These are phyloP conservation scores for Naganishia randhawae DNA, from an alignment of 768 basidiomycete genomes.

Conservation along the genomic window DNA sequence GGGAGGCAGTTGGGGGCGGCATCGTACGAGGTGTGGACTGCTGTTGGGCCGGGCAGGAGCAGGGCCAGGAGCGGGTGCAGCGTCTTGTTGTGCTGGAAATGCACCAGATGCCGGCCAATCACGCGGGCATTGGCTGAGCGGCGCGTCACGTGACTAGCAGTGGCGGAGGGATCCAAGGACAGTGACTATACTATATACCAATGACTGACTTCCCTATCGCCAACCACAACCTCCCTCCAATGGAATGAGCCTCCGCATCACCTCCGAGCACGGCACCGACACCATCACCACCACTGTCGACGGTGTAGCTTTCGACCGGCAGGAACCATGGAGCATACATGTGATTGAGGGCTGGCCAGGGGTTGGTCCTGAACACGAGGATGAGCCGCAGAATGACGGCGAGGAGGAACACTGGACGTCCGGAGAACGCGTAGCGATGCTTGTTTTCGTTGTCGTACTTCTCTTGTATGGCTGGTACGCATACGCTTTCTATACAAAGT, in stretches of 20 bases:
- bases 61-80: neutral
- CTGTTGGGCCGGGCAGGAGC: too few relatives aligned
- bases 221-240: neutral
- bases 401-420: too few relatives aligned
- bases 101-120: neutral
- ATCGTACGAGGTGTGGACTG: constrained; percentile 28
- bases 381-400: too few relatives aligned
- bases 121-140: neutral
- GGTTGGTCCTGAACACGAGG: neutral
- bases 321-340: neutral
- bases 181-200: neutral
- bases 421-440: too few relatives aligned
- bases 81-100: neutral
- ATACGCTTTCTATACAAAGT: too few relatives aligned
- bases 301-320: neutral
- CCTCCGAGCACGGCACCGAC: neutral
- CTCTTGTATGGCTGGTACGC: too few relatives aligned
- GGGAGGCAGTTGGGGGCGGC: constrained; percentile 48
- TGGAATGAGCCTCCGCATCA: constrained; percentile 21
- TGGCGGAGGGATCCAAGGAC: neutral
- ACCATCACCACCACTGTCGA: constrained; percentile 10
- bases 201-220: neutral
- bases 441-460: too few relatives aligned
- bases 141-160: constrained; percentile 8
- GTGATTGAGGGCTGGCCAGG: constrained; percentile 10